Evolutionary conservation across 306 rosid genomes (phyloP), one percentile per base, ranked within the genome.

Genomic region (Sechiopsis laciniata): DNA sequence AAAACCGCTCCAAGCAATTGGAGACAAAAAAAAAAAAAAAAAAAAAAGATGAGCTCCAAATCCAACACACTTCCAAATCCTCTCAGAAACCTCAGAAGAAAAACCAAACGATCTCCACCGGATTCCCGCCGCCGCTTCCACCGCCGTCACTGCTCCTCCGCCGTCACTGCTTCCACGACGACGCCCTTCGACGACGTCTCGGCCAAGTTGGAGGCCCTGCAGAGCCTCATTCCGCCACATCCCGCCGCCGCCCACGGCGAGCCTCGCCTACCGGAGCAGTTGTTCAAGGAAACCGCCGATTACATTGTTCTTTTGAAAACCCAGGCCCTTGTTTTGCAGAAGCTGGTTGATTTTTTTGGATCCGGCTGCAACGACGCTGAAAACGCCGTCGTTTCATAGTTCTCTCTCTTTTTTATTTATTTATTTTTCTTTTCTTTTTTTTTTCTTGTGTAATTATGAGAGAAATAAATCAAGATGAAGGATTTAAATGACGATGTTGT

Each of bases 211-310:
- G 78, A 61, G 0, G 78, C 61, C 0, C 60, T 74, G 9, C 51
- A 62, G 59, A 61, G 35, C 72, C 78, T 74, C 59, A 62, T 74
- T 62, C 78, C 78, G 53, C 3, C 72, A 0, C 71, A 62, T 45
- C 19, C 52, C 68, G 0, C 50, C 76, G 10, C 58, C 35, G 52
- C 0, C 1, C 20, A 59, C 20, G 71, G 17, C 52, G 58, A 51
- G 14, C 9, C 21, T 20, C 71, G 78, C 11, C 55, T 50, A n/a
- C 6, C 78, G 29, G 78, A 74, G n/a, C 61, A 74, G 66, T 12
- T 74, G 51, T 74, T 74, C 72, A 32, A 74, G 68, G 78, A 74
- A 62, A 74, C 78, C n/a, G 78, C 78, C 8, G 72, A 74, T 61
- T 61, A 74, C 72, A 74, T 74, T 46, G 59, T 60, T 61, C 62